A percentile compares a stretch with the other conserved stretches of the same genome.
phyloP scores from a whole-genome alignment of 129 eudicot species.

The Artemisia argyi region DNA sequence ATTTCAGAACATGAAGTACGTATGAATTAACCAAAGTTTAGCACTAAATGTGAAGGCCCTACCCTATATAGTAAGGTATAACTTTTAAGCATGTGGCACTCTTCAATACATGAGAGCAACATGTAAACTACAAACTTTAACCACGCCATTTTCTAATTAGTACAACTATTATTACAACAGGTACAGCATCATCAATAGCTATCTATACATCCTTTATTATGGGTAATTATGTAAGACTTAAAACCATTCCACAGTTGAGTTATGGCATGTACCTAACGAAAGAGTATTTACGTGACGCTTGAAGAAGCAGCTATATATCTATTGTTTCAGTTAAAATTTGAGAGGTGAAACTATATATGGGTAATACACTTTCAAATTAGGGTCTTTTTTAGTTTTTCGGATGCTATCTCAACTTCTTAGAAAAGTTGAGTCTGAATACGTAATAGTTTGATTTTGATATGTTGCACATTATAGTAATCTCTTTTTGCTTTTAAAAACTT shows the following conservation, averaged over 20 bases:
- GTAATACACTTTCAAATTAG: no score
- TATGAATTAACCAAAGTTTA: slow-evolving; percentile 21
- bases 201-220: slow-evolving; percentile 31
- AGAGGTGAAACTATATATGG: no score
- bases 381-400: no score
- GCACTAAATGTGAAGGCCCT: slow-evolving; percentile 36
- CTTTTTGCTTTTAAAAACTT: not conserved
- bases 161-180: slow-evolving; percentile 36
- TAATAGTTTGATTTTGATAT: no score
- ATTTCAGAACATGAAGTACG: slow-evolving; percentile 11
- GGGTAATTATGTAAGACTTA: slow-evolving; percentile 28
- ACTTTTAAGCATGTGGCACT: slow-evolving; percentile 40
- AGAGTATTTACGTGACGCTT: not conserved
- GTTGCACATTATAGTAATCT: no score
- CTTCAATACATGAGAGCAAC: slow-evolving; percentile 42
- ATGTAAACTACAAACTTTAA: slow-evolving; percentile 36
- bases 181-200: slow-evolving; percentile 28
- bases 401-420: no score
- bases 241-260: slow-evolving; percentile 23
- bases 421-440: no score
- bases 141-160: slow-evolving; percentile 34
- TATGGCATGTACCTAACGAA: slow-evolving; percentile 10
- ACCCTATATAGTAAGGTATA: slow-evolving; percentile 32
- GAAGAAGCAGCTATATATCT: not conserved
- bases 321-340: not conserved